Evolutionary conservation across 2,329 filamentous ascomycete species (phyloP), one percentile per base, ranked within the genome.

Genomic region (Aureobasidium sp.): DNA sequence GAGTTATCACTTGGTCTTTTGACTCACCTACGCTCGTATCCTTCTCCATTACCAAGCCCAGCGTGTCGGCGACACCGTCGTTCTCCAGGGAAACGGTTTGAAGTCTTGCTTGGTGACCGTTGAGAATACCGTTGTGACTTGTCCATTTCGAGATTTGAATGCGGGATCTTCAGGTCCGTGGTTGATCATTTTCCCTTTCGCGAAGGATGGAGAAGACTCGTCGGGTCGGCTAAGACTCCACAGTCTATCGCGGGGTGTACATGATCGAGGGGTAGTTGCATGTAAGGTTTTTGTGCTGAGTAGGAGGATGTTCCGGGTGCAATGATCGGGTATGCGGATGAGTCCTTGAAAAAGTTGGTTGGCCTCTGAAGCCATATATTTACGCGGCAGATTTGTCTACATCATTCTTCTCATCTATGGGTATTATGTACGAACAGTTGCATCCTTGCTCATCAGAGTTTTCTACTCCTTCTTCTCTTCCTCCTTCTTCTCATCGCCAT

Each of bases 151-250:
- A 40, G 55, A 33, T 20, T 4, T n/a, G 11, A 25, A 18, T 15
- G 25, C 40, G 55, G 11, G 55, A 59, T 40, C 27, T 36, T 59
- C 40, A 40, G 25, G 42, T 25, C 27, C 36, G 42, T 16, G 33
- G n/a, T 40, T 40, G 51, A 55, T 55, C 51, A 55, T 55, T 55
- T 55, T 55, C 51, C 51, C 4, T 55, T 53, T 54, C n/a, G 33
- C n/a, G 33, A 36, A 36, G 33, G 33, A 8, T 36, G 7, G 33
- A 36, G 33, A 16, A 40, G 38, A 40, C 29, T 25, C 18, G 4
- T 8, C 15, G 16, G 23, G 38, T 4, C 38, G 38, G 38, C 38
- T 40, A 40, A 4, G 4, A 8, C 38, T 40, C 38, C 38, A 16
- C 11, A 4, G 7, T 16, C 38, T 40, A 16, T 16, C 13, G 38